Evolutionary conservation across 345 rosid genomes (phyloP), one percentile per base, ranked within the genome.

Genomic region (Isatis tinctoria): DNA sequence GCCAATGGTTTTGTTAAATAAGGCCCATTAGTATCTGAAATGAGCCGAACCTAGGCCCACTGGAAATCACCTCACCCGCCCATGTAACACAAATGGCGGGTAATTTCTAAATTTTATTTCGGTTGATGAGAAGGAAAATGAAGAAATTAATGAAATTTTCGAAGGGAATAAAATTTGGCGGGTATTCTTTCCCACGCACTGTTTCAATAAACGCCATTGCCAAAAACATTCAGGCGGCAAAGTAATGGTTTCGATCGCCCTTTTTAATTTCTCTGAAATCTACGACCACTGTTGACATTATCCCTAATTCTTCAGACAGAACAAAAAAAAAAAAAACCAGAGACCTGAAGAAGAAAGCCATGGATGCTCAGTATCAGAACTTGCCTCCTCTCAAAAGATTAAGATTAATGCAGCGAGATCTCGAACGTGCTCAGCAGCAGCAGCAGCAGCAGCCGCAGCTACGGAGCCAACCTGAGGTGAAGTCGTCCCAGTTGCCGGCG

Each of bases 321-420:
- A n/a, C n/a, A n/a, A n/a, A 12, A 10, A 32, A 18, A 35, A 52
- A 22, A 22, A 22, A 22, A 22, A 22, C 24, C 24, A 60, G 9
- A 72, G 76, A 78, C 35, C 74, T 71, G 35, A 72, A 65, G 10
- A 0, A 28, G 45, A 57, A 49, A 61, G 62, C 63, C 47, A 92
- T 86, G 95, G 90, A 87, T 47, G 6, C 82, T 60, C 77, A 76
- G 6, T 81, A 64, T 51, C 88, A 83, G 62, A 60, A 78, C 16
- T 52, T 88, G 26, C 97, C 97, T 69, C 97, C 97, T 69, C 84
- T 87, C 80, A 90, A 95, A 71, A 76, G 99, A 58, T 80, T 85
- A 30, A 78, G 87, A 32, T 49, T 87, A 60, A 61, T 86, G 67
- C 93, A 86, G 43, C 79, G 81, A 59, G 81, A 65, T 65, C 65